These are phyloP conservation scores for Triangularia verruculosa DNA, from an alignment of 2,329 filamentous ascomycete genomes.

Conservation along the genomic window DNA sequence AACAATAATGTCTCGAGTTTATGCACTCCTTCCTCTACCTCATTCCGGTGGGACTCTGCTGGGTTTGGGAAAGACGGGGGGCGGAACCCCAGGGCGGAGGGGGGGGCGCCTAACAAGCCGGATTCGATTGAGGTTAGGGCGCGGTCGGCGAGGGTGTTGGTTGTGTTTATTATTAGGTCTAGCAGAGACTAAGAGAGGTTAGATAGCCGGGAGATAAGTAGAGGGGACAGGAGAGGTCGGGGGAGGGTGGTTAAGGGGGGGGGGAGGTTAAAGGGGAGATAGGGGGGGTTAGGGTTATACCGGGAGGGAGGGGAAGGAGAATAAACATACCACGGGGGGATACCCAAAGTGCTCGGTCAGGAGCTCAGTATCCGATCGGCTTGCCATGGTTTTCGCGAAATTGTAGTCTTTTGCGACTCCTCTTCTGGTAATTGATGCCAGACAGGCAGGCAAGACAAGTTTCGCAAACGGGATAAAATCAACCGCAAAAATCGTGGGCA, in stretches of 20 bases:
- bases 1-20: slow-evolving; percentile 80
- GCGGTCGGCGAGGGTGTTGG: slow-evolving; percentile 90
- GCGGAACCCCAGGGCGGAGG: slow-evolving; percentile 78
- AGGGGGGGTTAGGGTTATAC: background rate
- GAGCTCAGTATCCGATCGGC: slow-evolving; percentile 57
- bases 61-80: slow-evolving; percentile 38
- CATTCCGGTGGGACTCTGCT: slow-evolving; percentile 54
- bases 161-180: slow-evolving; percentile 95
- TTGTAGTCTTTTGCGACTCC: background rate
- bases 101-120: slow-evolving; percentile 70
- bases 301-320: background rate
- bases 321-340: slow-evolving; percentile 71
- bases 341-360: slow-evolving; percentile 96
- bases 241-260: background rate
- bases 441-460: no score
- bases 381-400: slow-evolving; percentile 15
- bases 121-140: slow-evolving; percentile 85
- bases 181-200: slow-evolving; percentile 42
- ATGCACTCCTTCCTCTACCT: slow-evolving; percentile 86
- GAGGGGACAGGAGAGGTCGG: background rate
- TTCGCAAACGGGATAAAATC: background rate
- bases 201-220: slow-evolving; percentile 1
- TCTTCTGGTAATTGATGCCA: background rate
- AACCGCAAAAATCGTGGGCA: background rate
- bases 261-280: background rate